These are phyloP conservation scores for Ascoidea rubescens DNA, from an alignment of 805 yeast genomes.

Conservation along the genomic window DNA sequence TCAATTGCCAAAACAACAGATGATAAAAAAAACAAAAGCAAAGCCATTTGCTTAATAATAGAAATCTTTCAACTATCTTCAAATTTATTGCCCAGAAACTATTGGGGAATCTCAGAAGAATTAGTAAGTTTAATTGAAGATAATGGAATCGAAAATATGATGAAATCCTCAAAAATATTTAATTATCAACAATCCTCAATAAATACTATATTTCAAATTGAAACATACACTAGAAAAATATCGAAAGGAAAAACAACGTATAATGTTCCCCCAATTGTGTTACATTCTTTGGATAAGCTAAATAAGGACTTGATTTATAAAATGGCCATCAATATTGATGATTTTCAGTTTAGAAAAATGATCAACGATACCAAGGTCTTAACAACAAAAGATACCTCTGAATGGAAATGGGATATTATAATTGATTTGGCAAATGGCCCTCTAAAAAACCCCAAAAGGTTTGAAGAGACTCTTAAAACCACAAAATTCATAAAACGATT, in stretches of 20 bases:
- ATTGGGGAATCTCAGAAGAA: conserved; percentile 13
- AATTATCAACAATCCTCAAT: conserved; percentile 14
- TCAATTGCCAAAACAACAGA: conserved; percentile 25
- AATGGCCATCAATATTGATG: conserved; percentile 31
- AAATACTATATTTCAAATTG: conserved; percentile 32
- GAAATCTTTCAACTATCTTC: conserved; percentile 45
- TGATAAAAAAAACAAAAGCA: conserved; percentile 33
- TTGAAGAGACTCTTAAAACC: conserved; percentile 64
- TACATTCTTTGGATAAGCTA: conserved; percentile 9
- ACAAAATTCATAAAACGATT: conserved; percentile 81
- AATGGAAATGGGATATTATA: conserved; percentile 81
- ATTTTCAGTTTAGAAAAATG: conserved; percentile 48
- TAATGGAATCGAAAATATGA: not conserved
- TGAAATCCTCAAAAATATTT: not conserved
- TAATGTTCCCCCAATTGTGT: conserved; percentile 6
- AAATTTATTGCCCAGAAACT: conserved; percentile 37
- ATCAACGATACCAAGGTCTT: conserved; percentile 58
- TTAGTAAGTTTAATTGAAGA: not conserved
- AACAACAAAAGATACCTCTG: conserved; percentile 60
- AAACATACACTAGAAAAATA: conserved; percentile 25
- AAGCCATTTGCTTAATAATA: conserved; percentile 51
- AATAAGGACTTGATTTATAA: conserved; percentile 10
- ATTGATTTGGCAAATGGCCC: conserved; percentile 74
- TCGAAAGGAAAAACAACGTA: conserved; percentile 22
- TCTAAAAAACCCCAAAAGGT: conserved; percentile 48